Evolutionary conservation across 257 asterid species (phyloP).

Genomic region (Lycium ferocissimum): DNA sequence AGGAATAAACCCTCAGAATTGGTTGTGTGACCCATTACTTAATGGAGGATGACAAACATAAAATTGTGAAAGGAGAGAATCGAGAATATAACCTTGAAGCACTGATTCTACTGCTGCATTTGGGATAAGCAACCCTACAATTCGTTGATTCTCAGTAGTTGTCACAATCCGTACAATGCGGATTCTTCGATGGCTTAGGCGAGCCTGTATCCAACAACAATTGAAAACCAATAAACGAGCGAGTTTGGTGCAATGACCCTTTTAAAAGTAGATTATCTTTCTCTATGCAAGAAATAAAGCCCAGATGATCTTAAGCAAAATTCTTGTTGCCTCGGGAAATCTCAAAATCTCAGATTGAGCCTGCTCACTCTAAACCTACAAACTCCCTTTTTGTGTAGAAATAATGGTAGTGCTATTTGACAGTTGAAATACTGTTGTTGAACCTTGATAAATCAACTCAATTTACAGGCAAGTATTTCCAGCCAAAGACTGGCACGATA

Average conservation of each 20-base stretch:
- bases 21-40: background rate
- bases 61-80: conserved; percentile 14
- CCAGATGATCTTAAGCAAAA: background rate
- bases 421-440: background rate
- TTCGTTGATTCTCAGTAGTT: conserved; percentile 76
- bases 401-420: background rate
- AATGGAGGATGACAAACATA: conserved; percentile 14
- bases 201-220: conserved; percentile 55
- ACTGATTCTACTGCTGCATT: conserved; percentile 92
- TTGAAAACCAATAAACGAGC: conserved; percentile 9
- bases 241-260: conserved; percentile 7
- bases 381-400: background rate
- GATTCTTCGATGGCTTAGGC: conserved; percentile 78
- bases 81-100: conserved; percentile 69
- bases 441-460: background rate
- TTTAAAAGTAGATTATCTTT: background rate
- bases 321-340: background rate
- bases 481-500: background rate
- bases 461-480: background rate
- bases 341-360: background rate
- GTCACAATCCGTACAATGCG: conserved; percentile 92
- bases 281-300: background rate
- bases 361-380: background rate
- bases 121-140: conserved; percentile 90
- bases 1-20: background rate